Evolutionary conservation across 345 rosid species (phyloP).

Genomic region (Populus simonii): DNA sequence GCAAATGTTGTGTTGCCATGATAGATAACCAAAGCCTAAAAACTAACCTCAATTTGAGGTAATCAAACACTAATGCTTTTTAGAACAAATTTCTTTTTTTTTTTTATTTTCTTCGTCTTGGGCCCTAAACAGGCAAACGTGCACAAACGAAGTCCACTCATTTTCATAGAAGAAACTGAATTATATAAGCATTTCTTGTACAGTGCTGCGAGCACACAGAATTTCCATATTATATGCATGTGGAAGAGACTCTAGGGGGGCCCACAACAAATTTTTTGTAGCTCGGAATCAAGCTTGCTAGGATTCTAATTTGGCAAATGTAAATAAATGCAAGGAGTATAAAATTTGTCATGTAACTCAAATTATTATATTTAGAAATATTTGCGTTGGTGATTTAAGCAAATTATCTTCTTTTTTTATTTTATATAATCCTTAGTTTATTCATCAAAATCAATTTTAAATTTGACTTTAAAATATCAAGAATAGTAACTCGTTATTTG

Average conservation of each 20-base stretch:
- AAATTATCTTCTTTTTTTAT: too few relatives aligned
- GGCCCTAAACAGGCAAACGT: conserved; percentile 9
- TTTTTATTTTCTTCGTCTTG: not conserved
- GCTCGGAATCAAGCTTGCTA: not conserved
- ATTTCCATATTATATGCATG: not conserved
- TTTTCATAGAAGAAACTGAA: not conserved
- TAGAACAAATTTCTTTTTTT: too few relatives aligned
- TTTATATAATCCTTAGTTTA: too few relatives aligned
- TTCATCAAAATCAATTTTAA: too few relatives aligned
- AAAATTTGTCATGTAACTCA: too few relatives aligned
- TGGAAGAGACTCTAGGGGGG: not conserved
- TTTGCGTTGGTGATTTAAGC: too few relatives aligned
- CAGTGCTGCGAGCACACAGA: not conserved
- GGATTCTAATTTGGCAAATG: not conserved
- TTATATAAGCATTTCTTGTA: not conserved
- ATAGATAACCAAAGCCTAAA: conserved; percentile 14
- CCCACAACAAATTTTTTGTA: not conserved
- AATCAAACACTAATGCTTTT: not conserved
- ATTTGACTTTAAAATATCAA: too few relatives aligned
- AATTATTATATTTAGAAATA: too few relatives aligned
- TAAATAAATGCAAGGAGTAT: not conserved
- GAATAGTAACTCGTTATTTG: too few relatives aligned
- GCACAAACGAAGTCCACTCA: conserved; percentile 9
- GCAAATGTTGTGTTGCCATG: not conserved
- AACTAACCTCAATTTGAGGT: conserved; percentile 7